Conservation (phyloP, 371 early-diverging fungal genomes). For the Dinochytrium kinnereticum region DNA sequence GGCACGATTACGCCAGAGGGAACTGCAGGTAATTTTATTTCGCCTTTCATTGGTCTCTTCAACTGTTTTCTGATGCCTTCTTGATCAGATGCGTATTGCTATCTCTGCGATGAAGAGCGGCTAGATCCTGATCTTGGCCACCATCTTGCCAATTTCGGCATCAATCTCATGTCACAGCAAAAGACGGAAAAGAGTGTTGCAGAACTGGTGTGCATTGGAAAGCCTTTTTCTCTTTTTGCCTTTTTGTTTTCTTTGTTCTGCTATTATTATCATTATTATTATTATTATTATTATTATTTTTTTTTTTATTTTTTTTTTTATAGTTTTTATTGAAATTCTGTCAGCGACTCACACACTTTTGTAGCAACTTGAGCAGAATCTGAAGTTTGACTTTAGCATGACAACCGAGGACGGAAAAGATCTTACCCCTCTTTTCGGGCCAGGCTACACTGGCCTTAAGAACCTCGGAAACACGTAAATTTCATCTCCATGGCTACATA, state of each 20-base stretch:
- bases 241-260: too few species aligned
- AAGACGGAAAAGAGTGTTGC: slow-evolving; percentile 94
- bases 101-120: slow-evolving; percentile 83
- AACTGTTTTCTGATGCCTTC: neutral
- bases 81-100: slow-evolving; percentile 86
- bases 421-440: slow-evolving; percentile 81
- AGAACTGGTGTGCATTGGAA: slow-evolving; percentile 70
- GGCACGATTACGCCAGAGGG: slow-evolving; percentile 99
- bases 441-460: slow-evolving; percentile 89
- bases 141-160: slow-evolving; percentile 88
- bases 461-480: slow-evolving; percentile 92
- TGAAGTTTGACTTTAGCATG: slow-evolving; percentile 97
- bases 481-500: too few species aligned
- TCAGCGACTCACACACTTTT: slow-evolving; percentile 4
- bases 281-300: too few species aligned
- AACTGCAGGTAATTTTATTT: slow-evolving; percentile 70
- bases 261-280: too few species aligned
- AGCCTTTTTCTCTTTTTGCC: too few species aligned
- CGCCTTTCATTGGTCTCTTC: too few species aligned
- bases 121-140: slow-evolving; percentile 77
- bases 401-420: slow-evolving; percentile 92
- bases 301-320: too few species aligned
- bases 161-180: slow-evolving; percentile 75
- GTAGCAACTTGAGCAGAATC: slow-evolving; percentile 90
- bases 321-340: too few species aligned